Conservation (phyloP, 331 rosid genomes). For the Prunus yedoensis region DNA sequence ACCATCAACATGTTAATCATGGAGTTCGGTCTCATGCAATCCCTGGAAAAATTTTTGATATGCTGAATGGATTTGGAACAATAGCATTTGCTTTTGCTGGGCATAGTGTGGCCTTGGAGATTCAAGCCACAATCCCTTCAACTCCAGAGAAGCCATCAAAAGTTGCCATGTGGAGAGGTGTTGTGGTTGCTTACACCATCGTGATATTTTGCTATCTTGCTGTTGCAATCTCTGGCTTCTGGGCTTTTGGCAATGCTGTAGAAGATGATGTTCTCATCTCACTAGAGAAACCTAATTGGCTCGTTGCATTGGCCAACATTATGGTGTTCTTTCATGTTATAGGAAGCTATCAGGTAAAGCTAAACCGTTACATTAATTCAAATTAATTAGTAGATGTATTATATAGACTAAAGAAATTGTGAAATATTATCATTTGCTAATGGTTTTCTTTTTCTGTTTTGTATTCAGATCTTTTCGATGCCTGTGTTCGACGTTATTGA, state of each 20-base stretch:
- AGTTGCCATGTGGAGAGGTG: constrained; percentile 70
- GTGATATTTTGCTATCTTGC: constrained; percentile 46
- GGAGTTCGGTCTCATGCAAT: constrained; percentile 36
- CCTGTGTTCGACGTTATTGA: constrained; percentile 62
- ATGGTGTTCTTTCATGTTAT: constrained; percentile 71
- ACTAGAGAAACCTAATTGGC: constrained; percentile 48
- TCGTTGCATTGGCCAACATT: constrained; percentile 52
- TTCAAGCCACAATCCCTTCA: constrained; percentile 79
- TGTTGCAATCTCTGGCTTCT: constrained; percentile 55
- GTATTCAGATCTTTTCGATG: constrained; percentile 54
- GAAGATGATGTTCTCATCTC: constrained; percentile 73
- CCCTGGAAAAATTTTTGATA: constrained; percentile 34
- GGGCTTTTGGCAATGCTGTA: constrained; percentile 58
- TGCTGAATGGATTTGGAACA: constrained; percentile 57
- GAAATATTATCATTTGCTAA: too few relatives aligned
- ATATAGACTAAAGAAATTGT: too few relatives aligned
- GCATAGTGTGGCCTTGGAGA: constrained; percentile 64
- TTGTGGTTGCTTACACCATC: constrained; percentile 39
- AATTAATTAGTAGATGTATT: too few relatives aligned
- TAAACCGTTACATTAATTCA: too few relatives aligned
- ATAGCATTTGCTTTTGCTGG: constrained; percentile 75
- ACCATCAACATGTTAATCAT: constrained; percentile 23
- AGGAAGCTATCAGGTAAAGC: constrained; percentile 70
- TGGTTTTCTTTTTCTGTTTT: background rate
- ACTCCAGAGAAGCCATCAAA: constrained; percentile 52